A percentile compares a stretch with the other conserved stretches of the same genome.
These are phyloP conservation scores for Cnidoscolus chayamansa DNA, from an alignment of 441 rosid genomes.

Conservation along the genomic window DNA sequence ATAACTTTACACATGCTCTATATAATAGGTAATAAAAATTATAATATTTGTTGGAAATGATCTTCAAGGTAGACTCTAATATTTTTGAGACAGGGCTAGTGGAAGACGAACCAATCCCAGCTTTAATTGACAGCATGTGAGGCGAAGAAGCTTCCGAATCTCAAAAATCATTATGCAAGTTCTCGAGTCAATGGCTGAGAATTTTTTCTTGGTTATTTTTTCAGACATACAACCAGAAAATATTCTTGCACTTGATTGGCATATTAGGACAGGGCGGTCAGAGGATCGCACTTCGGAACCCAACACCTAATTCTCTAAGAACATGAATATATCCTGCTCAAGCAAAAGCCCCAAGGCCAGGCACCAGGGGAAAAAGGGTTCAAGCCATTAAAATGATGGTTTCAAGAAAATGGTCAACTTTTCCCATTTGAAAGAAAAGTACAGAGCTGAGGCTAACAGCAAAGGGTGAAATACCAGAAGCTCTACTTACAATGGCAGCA, in stretches of 20 bases:
- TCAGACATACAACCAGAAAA: not conserved
- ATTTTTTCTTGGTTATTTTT: not conserved
- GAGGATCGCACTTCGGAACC: not conserved
- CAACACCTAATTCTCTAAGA: constrained; percentile 5
- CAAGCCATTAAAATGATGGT: constrained; percentile 4
- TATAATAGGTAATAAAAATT: no score
- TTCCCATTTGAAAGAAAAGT: not conserved
- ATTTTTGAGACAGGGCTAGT: no score
- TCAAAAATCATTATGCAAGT: not conserved
- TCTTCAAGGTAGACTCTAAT: no score
- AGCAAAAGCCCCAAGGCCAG: constrained; percentile 5
- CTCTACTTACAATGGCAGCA: constrained; percentile 4
- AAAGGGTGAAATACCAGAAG: not conserved
- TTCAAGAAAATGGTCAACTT: constrained; percentile 2
- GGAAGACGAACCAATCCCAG: not conserved
- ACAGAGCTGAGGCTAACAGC: constrained; percentile 4
- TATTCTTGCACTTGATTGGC: not conserved
- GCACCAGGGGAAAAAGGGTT: not conserved
- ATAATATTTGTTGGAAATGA: not conserved
- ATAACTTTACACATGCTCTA: no score
- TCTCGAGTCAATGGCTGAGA: not conserved
- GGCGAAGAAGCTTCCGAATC: no score
- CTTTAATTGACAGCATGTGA: not conserved
- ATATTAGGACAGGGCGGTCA: not conserved
- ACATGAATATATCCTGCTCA: constrained; percentile 1